Evolutionary conservation across 805 yeast species (phyloP).

Genomic region (Teunomyces tritomae): DNA sequence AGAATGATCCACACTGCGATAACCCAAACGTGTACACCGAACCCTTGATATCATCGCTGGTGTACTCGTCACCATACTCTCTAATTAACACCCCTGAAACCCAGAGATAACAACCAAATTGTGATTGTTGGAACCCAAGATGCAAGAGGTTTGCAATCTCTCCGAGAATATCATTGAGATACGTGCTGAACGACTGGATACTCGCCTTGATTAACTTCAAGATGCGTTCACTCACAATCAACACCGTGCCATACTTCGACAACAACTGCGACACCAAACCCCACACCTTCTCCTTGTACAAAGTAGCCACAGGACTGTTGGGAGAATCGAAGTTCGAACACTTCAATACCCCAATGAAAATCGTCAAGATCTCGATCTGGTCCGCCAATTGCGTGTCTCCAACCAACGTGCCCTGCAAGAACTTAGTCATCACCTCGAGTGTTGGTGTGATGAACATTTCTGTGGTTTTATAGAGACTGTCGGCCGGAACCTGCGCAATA

Average conservation of each 20-base stretch:
- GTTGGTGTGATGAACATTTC: slow-evolving; percentile 68
- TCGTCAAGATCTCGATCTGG: slow-evolving; percentile 65
- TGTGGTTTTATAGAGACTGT: slow-evolving; percentile 51
- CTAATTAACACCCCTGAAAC: slow-evolving; percentile 79
- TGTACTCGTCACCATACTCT: slow-evolving; percentile 58
- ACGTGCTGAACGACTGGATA: slow-evolving; percentile 59
- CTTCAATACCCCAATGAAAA: slow-evolving; percentile 55
- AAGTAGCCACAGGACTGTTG: slow-evolving; percentile 50
- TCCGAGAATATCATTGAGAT: slow-evolving; percentile 56
- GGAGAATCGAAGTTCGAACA: slow-evolving; percentile 39
- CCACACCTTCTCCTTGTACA: slow-evolving; percentile 54
- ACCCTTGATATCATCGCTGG: slow-evolving; percentile 45
- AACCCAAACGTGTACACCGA: slow-evolving; percentile 74
- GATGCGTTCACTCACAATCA: slow-evolving; percentile 70
- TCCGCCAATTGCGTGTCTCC: slow-evolving; percentile 47
- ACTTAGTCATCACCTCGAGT: slow-evolving; percentile 37
- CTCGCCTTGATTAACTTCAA: slow-evolving; percentile 66
- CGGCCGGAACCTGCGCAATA: slow-evolving; percentile 56
- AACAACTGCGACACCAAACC: slow-evolving; percentile 53
- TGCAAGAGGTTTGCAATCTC: slow-evolving; percentile 65
- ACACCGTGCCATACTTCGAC: slow-evolving; percentile 53
- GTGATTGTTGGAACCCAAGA: slow-evolving; percentile 65
- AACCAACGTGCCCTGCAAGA: background rate
- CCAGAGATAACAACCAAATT: slow-evolving; percentile 84
- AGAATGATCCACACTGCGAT: slow-evolving; percentile 61